Percentiles rank a stretch among this genome's conserved stretches.
These are phyloP conservation scores for Wickerhamiella siamensis DNA, from an alignment of 805 yeast species.

Conservation along the genomic window DNA sequence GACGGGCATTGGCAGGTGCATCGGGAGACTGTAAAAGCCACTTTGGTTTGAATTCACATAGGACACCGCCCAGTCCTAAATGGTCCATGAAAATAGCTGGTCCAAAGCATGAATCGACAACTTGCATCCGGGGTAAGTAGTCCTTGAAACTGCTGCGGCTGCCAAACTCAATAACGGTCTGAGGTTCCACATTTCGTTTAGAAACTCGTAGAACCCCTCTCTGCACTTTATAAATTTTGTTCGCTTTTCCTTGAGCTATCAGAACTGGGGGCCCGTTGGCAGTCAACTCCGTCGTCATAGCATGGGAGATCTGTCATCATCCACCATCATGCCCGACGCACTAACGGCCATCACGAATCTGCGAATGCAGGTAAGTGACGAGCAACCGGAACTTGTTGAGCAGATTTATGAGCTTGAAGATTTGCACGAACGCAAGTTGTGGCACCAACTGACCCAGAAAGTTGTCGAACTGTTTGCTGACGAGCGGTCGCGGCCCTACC, in stretches of 20 bases:
- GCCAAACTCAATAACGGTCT: constrained; percentile 24
- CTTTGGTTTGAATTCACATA: constrained; percentile 45
- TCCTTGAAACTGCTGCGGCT: constrained; percentile 7
- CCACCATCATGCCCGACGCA: constrained; percentile 1
- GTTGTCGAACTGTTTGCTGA: constrained; percentile 47
- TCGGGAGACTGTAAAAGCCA: constrained; percentile 38
- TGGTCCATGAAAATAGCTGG: constrained; percentile 11
- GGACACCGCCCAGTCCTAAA: constrained; percentile 14
- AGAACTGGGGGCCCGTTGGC: not conserved
- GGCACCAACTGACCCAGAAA: constrained; percentile 81
- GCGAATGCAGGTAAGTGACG: constrained; percentile 36
- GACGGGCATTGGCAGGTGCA: constrained; percentile 25
- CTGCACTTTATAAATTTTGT: constrained; percentile 17
- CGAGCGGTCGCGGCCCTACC: constrained; percentile 37
- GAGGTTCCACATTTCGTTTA: constrained; percentile 25
- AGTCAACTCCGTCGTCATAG: not conserved
- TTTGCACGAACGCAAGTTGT: constrained; percentile 71
- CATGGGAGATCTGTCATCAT: not conserved
- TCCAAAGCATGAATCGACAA: constrained; percentile 9
- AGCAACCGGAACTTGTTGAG: constrained; percentile 38
- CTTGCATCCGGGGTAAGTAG: constrained; percentile 11
- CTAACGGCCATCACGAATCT: not conserved
- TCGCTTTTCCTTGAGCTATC: constrained; percentile 12
- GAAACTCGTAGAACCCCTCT: constrained; percentile 26
- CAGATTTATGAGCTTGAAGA: constrained; percentile 64